Evolutionary conservation across 192 early-diverging fungal species (phyloP).

Genomic region (Diversispora eburnea): DNA sequence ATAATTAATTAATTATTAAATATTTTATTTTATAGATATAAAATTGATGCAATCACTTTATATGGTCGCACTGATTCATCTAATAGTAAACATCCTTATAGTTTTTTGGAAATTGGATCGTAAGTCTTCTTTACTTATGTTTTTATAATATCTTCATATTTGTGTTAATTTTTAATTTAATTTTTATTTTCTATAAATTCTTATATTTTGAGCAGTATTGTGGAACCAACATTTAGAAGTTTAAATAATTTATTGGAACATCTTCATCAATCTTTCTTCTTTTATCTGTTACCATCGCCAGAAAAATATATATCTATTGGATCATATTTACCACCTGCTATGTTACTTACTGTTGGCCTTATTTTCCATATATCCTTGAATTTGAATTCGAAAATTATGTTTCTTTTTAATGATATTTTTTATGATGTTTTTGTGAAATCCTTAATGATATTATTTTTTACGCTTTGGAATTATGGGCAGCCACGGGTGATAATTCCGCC

Average conservation of each 20-base stretch:
- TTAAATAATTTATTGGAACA: constrained; percentile 91
- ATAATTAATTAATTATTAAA: no score
- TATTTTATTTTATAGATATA: constrained; percentile 46
- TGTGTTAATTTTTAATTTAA: background rate
- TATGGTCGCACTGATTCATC: constrained; percentile 42
- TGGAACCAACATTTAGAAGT: constrained; percentile 81
- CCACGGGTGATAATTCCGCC: constrained; percentile 15
- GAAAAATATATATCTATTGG: constrained; percentile 80
- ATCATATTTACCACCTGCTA: constrained; percentile 82
- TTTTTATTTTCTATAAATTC: constrained; percentile 4
- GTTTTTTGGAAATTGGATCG: constrained; percentile 51
- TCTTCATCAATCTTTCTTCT: constrained; percentile 95
- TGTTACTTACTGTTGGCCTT: constrained; percentile 70
- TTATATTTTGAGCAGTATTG: constrained; percentile 39
- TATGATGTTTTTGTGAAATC: constrained; percentile 30
- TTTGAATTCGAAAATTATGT: constrained; percentile 47
- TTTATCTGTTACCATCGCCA: constrained; percentile 86
- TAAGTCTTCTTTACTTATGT: constrained; percentile 32
- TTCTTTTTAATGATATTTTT: constrained; percentile 36
- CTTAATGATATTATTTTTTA: constrained; percentile 32
- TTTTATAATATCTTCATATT: background rate
- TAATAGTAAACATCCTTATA: constrained; percentile 34
- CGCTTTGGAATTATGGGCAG: constrained; percentile 26
- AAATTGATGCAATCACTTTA: constrained; percentile 75
- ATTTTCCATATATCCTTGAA: constrained; percentile 59